These are phyloP conservation scores for Dendrobium nobile DNA, from an alignment of 106 monocot genomes.

Conservation along the genomic window DNA sequence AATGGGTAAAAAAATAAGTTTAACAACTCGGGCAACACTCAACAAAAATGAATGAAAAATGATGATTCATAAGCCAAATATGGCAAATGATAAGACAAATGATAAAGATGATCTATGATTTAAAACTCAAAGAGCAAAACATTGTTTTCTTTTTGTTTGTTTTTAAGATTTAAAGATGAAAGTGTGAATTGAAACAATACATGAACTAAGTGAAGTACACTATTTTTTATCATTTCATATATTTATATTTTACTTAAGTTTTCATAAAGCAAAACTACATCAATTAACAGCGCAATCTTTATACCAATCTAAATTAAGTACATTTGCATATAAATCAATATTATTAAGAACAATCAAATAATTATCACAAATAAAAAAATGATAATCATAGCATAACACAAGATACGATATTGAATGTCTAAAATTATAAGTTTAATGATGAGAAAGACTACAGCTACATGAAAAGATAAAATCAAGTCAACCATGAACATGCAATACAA, in stretches of 20 bases:
- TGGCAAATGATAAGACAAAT: too few species aligned
- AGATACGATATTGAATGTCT: neutral
- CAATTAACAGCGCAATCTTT: neutral
- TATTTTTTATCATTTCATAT: too few species aligned
- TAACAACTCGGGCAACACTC: too few species aligned
- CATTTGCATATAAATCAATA: neutral
- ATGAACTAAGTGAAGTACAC: neutral
- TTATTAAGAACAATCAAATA: too few species aligned
- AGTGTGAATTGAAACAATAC: neutral
- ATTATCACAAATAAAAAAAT: neutral
- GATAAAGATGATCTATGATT: neutral
- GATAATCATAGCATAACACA: neutral
- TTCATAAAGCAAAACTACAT: neutral
- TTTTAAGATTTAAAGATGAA: neutral
- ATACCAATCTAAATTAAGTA: neutral
- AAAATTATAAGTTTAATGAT: neutral
- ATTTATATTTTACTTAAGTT: too few species aligned
- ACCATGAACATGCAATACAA: neutral
- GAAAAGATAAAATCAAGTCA: neutral
- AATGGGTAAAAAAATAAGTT: too few species aligned
- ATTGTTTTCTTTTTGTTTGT: neutral
- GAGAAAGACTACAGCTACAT: neutral
- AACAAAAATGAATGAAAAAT: too few species aligned
- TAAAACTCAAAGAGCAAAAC: neutral
- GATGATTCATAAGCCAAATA: too few species aligned